Evolutionary conservation across 352 stramenopile species (phyloP), one percentile per base, ranked within the genome.

Genomic region (Globisporangium polare): DNA sequence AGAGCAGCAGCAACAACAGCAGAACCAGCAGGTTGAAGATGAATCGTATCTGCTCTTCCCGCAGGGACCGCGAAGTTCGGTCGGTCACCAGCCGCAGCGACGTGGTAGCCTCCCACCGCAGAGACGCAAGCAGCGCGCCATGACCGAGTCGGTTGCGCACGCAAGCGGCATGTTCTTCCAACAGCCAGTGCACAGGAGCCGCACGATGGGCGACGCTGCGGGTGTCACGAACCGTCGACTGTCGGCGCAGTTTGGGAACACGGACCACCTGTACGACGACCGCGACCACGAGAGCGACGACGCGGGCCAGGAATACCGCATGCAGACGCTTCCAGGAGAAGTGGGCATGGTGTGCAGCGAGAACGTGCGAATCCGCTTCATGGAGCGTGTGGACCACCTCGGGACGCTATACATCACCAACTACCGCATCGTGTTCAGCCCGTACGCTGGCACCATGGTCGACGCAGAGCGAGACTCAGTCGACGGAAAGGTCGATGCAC

Each of bases 361-460:
- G 6, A 78, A 85, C 56, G 83, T 94, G 0, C 75, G 69, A 1
- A 70, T 88, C 15, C 65, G 75, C 3, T 80, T 89, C 37, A 65
- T 89, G 47, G 70, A 87, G 31, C 58, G 67, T 7, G 63, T 83
- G 0, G 67, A 82, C 17, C 77, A 89, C 62, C 27, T 69, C 0
- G 83, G 86, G 0, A 92, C 67, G 33, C 62, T 95, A 17, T 92
- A 87, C 56, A 75, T 93, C 50, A 95, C 80, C 20, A 92, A 88
- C 62, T 95, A 88, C 65, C 77, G 86, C 46, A 71, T 95, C 39
- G 73, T 95, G 8, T 93, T 95, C 60, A 89, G 73, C 31, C 81
- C 84, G 10, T 65, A 69, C 39, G 50, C 73, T 3, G 43, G 47
- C 15, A 35, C 26, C 15, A 26, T 53, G 15, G n/a, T 29, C 27